Base-by-base conservation (phyloP, 2,329 filamentous ascomycete genomes). In the Pestalotiopsis sp. region DNA sequence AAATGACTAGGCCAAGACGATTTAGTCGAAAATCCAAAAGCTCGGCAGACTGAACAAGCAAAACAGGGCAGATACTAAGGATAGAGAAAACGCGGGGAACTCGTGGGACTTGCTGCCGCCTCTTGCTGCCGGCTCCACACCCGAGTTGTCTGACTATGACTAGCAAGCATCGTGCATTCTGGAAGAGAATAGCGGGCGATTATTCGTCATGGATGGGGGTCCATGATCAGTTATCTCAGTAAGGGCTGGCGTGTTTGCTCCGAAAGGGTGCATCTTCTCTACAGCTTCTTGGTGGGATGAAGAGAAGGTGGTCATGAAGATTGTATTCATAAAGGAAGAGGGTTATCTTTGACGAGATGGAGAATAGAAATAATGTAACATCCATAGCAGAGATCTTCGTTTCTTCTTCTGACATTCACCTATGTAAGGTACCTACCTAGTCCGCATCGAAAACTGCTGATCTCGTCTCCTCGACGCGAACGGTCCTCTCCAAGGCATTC, bases 1-100 rank as follows among this genome's bases (percentile, higher is more conserved):
- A 36, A 39, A 62, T 62, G 59, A 62, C 59, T 62, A 39, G 59
- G 59, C 59, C 59, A 62, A 62, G 59, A 14, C 25, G 27, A 62
- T 20, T 36, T 62, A 61, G 27, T 20, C 27, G 27, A 39, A 31
- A n/a, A n/a, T 11, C 13, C 5, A 39, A n/a, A 36, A 38, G 31
- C 27, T 39, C n/a, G 59, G 59, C 27, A 36, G 20, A 41, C 31
- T 4, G 38, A 12, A 62, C 27, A 17, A 20, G 45, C 17, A n/a
- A 52, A 9, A 6, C 45, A 52, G 4, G 45, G 17, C 41, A 52
- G 17, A 52, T 9, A 7, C 31, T 36, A 20, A n/a, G 45, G 14
- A 52, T 1, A 9, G 1, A 12, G 17, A 52, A 36, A 62, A 62
- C 59, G 59, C 59, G 59, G 59, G 59, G 59, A 39, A 62, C 11